A percentile compares a stretch with the other conserved stretches of the same genome.
phyloP scores from a whole-genome alignment of 345 rosid genomes.

The Orychophragmus violaceus region DNA sequence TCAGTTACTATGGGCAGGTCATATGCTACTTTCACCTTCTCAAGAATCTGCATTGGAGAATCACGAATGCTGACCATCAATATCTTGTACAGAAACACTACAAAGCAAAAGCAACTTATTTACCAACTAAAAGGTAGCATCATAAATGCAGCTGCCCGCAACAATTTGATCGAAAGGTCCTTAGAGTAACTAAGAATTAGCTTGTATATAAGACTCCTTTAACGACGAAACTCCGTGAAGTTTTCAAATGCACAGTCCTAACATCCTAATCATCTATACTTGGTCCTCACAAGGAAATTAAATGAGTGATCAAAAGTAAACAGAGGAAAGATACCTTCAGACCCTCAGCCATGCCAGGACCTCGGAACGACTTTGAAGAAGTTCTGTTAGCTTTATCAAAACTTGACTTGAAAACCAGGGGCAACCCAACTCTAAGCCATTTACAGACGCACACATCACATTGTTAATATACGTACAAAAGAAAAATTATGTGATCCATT shows the following conservation, averaged over 20 bases:
- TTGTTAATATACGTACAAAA: conserved; percentile 5
- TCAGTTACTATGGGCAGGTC: conserved; percentile 89
- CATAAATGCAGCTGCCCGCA: neutral
- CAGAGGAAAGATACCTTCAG: conserved; percentile 51
- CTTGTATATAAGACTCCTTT: neutral
- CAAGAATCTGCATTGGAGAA: conserved; percentile 67
- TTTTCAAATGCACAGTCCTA: neutral
- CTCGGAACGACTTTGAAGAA: conserved; percentile 91
- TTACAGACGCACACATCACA: neutral
- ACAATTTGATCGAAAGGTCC: neutral
- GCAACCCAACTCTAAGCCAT: conserved; percentile 71
- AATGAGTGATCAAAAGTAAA: neutral
- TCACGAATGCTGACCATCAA: conserved; percentile 3
- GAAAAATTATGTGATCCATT: neutral
- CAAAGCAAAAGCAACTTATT: neutral
- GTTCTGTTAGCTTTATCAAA: conserved; percentile 97
- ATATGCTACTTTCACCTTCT: conserved; percentile 85
- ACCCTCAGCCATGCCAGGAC: conserved; percentile 92
- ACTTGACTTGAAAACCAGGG: conserved; percentile 88
- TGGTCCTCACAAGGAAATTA: neutral
- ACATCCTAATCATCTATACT: neutral
- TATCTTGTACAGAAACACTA: neutral
- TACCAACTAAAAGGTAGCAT: neutral
- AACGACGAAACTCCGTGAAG: neutral
- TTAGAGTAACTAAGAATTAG: neutral